Evolutionary conservation across 2,329 filamentous ascomycete genomes (phyloP), one percentile per base, ranked within the genome.

Genomic region (Colletotrichum paranaense): DNA sequence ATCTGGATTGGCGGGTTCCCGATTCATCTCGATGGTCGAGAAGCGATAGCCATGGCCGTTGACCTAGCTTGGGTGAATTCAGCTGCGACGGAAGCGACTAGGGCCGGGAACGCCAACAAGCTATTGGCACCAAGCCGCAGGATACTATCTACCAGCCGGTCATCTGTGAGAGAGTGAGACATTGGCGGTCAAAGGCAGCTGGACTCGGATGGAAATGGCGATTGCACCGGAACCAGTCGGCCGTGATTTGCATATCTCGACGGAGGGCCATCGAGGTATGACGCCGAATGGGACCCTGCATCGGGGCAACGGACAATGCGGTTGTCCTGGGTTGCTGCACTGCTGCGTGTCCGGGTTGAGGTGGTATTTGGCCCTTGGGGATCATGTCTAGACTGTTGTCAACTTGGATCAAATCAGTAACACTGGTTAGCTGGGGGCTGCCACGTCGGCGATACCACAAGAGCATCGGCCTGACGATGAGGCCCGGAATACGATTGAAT

Each of bases 221-320:
- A 55, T 30, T 38, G 5, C 16, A 22, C 16, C 26, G 26, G 19
- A 22, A n/a, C 49, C 16, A 22, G 49, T 35, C 16, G 63, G 38
- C 35, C 32, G 66, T 30, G 56, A 24, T 19, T 67, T 49, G 38
- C 42, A 60, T 32, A 53, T 30, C 55, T 53, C n/a, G 24, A 62
- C 53, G 66, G 42, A 56, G 53, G 55, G 59, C 55, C 49, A 69
- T 69, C 59, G 59, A 68, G 32, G 60, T 53, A 19, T n/a, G 49
- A 56, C 11, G 66, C 59, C 55, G 42, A 35, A 60, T 22, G 58
- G 30, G 28, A 63, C 49, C 16, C 55, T 38, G n/a, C 59, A 60
- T 64, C 53, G 59, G 53, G 30, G n/a, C 56, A 63, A 64, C 59
- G 42, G 53, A 64, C 59, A 68, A 55, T 46, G 42, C 28, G 24